phyloP scores from a whole-genome alignment of 768 basidiomycete species.

The Tricholoma furcatifolium region DNA sequence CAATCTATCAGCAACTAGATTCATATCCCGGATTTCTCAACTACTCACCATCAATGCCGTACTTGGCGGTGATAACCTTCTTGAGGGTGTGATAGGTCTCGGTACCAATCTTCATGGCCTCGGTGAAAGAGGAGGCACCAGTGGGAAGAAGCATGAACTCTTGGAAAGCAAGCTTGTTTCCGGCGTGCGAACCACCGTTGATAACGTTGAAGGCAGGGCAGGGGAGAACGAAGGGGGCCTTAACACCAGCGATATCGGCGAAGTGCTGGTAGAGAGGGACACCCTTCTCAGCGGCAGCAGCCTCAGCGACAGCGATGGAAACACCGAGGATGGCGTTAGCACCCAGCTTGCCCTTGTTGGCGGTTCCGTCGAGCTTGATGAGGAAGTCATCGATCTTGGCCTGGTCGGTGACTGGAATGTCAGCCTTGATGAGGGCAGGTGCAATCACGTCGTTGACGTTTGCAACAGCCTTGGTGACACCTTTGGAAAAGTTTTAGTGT shows the following conservation, averaged over 20 bases:
- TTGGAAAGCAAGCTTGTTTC: slow-evolving; percentile 99
- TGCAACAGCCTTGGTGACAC: slow-evolving; percentile 89
- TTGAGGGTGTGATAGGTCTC: slow-evolving; percentile 98
- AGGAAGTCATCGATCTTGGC: slow-evolving; percentile 97
- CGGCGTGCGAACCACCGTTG: slow-evolving; percentile 99
- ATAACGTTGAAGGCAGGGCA: slow-evolving; percentile 97
- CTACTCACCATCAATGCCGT: slow-evolving; percentile 89
- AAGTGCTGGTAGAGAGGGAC: slow-evolving; percentile 96
- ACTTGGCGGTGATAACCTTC: slow-evolving; percentile 98
- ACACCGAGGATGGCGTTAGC: slow-evolving; percentile 99
- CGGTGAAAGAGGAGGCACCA: slow-evolving; percentile 86
- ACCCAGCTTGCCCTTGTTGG: slow-evolving; percentile 99
- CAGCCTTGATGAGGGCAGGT: slow-evolving; percentile 82
- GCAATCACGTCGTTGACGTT: slow-evolving; percentile 94
- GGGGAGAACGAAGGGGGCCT: slow-evolving; percentile 91
- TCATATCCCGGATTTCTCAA: slow-evolving; percentile 11
- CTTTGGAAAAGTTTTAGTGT: slow-evolving; percentile 37
- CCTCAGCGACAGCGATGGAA: slow-evolving; percentile 92
- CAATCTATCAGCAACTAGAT: slow-evolving; percentile 10
- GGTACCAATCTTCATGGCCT: slow-evolving; percentile 98
- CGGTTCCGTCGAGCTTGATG: slow-evolving; percentile 95
- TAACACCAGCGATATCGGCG: slow-evolving; percentile 93
- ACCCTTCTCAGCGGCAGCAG: slow-evolving; percentile 92
- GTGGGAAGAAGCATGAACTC: slow-evolving; percentile 99
- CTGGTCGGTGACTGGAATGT: slow-evolving; percentile 83